Evolutionary conservation across 306 rosid species (phyloP), one percentile per base, ranked within the genome.

Genomic region (Malus domestica): DNA sequence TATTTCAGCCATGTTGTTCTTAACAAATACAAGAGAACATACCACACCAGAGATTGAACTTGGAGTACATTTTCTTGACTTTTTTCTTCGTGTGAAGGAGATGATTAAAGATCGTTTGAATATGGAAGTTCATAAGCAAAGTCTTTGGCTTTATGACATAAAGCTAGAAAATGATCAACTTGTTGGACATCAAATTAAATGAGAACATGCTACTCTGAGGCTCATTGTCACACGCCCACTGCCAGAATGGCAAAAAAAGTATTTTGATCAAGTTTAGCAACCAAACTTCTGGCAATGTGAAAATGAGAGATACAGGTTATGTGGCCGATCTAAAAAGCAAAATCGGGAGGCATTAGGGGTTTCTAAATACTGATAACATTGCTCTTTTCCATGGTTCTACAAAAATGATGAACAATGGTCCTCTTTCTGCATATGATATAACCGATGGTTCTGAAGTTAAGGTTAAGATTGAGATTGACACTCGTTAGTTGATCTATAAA

Each of bases 361-460:
- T 82, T 74, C 73, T 80, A 22, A 40, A 9, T 40, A 27, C 8
- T 1, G 11, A 25, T 1, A 14, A 4, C 25, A 15, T 86, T 61
- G 27, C 45, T 19, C 77, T 86, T 62, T 18, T 0, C 10, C 81
- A 58, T 70, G 22, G 30, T 22, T 9, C 45, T 3, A 59, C 68
- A 2, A 29, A 54, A 15, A 83, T 83, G 85, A 6, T 45, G 5
- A 45, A 78, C 49, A 19, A 61, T 4, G 57, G 1, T 75, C 80
- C 66, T 75, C 81, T 80, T 38, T 30, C 42, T 63, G 78, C 83
- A 1, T 80, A 83, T 32, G 83, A 83, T 63, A 23, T 86, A 30
- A 80, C 42, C 0, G 80, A 83, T 12, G 76, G 4, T 64, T 76
- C 68, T 9, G 83, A 69, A 49, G 61, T 83, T 79, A 7, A 70